Evolutionary conservation across 306 rosid species (phyloP).

Genomic region (Elaeagnus macrophylla): DNA sequence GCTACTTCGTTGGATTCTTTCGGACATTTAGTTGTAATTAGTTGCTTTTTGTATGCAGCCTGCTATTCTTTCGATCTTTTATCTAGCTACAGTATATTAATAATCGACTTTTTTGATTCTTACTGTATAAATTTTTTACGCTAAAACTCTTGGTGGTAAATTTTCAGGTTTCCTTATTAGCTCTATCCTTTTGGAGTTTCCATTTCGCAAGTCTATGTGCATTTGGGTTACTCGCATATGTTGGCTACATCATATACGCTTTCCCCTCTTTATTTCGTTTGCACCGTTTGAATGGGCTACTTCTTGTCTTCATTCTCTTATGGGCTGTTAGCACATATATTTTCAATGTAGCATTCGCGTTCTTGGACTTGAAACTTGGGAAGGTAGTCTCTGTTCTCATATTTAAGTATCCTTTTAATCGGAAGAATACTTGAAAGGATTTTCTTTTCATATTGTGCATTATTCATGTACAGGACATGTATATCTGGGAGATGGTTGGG

Average conservation of each 20-base stretch:
- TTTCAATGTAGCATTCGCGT: slow-evolving; percentile 82
- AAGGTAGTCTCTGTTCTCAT: slow-evolving; percentile 41
- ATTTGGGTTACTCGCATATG: slow-evolving; percentile 89
- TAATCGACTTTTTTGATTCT: slow-evolving; percentile 17
- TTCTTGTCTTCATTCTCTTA: slow-evolving; percentile 96
- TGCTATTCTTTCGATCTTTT: not conserved
- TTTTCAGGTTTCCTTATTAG: slow-evolving; percentile 84
- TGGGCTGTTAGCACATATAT: slow-evolving; percentile 99
- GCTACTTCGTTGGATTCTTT: not conserved
- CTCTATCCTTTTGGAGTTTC: slow-evolving; percentile 92
- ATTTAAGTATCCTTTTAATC: too few species aligned
- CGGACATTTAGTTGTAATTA: not conserved
- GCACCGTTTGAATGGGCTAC: slow-evolving; percentile 91
- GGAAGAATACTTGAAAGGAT: slow-evolving; percentile 13
- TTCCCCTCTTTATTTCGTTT: slow-evolving; percentile 84
- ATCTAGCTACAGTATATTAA: slow-evolving; percentile 12
- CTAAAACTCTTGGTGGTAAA: slow-evolving; percentile 17
- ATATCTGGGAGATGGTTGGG: slow-evolving; percentile 97
- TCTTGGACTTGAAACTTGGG: slow-evolving; percentile 73
- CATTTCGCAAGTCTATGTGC: slow-evolving; percentile 96
- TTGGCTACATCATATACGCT: slow-evolving; percentile 72
- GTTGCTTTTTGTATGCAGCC: not conserved
- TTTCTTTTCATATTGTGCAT: not conserved
- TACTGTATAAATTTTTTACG: slow-evolving; percentile 13
- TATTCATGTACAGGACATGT: slow-evolving; percentile 67